Conservation (phyloP, 306 rosid species). For the Senna tora region DNA sequence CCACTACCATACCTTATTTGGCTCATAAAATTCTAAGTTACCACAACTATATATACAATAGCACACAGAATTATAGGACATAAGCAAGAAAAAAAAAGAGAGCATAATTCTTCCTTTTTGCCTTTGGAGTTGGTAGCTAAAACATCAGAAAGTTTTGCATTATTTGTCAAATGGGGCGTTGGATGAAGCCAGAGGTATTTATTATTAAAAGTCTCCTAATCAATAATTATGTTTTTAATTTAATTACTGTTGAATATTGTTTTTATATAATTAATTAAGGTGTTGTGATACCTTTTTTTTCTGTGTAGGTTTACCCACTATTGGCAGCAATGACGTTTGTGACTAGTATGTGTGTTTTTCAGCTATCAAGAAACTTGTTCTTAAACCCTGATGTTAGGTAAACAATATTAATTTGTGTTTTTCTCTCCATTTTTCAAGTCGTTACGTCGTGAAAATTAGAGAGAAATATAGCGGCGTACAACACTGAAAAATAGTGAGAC, state of each 20-base stretch:
- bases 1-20: neutral
- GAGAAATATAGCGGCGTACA: too few relatives aligned
- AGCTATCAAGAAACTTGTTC: slow-evolving; percentile 66
- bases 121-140: neutral
- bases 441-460: too few relatives aligned
- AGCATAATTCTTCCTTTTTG: neutral
- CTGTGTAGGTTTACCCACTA: slow-evolving; percentile 71
- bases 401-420: neutral
- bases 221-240: too few relatives aligned
- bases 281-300: neutral
- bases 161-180: slow-evolving; percentile 68
- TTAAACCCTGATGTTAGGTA: slow-evolving; percentile 88
- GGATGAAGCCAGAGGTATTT: slow-evolving; percentile 89
- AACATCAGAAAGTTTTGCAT: neutral
- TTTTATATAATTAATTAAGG: too few relatives aligned
- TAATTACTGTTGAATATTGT: too few relatives aligned
- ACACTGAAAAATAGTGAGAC: too few relatives aligned
- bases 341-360: slow-evolving; percentile 64
- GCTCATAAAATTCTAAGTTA: neutral
- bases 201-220: too few relatives aligned
- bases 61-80: slow-evolving; percentile 31
- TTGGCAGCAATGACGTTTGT: slow-evolving; percentile 89
- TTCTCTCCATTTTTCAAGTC: too few relatives aligned
- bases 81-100: neutral
- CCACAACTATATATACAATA: slow-evolving; percentile 39